Conservation (phyloP, 345 rosid genomes). For the Bruguiera parviflora region DNA sequence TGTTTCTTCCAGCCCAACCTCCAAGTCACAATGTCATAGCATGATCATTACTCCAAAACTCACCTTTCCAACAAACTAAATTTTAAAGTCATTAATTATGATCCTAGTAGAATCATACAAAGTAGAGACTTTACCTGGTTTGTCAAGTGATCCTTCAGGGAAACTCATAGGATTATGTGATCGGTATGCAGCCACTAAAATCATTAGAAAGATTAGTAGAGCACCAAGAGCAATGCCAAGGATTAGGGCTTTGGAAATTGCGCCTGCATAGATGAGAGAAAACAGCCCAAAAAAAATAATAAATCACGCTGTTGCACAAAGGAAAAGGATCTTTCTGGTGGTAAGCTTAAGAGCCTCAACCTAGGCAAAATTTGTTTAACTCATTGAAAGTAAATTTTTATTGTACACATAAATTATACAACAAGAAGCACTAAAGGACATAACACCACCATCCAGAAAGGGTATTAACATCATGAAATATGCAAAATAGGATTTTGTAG, state of each 20-base stretch:
- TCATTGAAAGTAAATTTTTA: no score
- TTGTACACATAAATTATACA: no score
- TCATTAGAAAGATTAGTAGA: conserved; percentile 81
- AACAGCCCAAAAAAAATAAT: background rate
- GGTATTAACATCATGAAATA: background rate
- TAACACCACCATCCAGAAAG: background rate
- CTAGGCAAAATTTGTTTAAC: background rate
- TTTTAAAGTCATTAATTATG: no score
- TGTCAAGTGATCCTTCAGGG: conserved; percentile 73
- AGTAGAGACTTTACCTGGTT: conserved; percentile 55
- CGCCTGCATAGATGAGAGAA: conserved; percentile 40
- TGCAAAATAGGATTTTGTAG: background rate
- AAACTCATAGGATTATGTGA: conserved; percentile 63
- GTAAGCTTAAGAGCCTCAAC: background rate
- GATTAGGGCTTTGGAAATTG: conserved; percentile 87
- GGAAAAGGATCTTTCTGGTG: background rate
- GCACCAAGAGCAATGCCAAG: conserved; percentile 87
- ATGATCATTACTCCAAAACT: no score
- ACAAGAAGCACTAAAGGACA: no score
- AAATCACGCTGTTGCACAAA: background rate
- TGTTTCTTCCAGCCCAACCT: no score
- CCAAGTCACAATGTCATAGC: no score
- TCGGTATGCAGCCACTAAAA: conserved; percentile 71
- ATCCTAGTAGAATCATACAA: no score
- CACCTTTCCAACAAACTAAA: no score